Conservation (phyloP, 2,329 filamentous ascomycete genomes). For the Penicillium sp. region DNA sequence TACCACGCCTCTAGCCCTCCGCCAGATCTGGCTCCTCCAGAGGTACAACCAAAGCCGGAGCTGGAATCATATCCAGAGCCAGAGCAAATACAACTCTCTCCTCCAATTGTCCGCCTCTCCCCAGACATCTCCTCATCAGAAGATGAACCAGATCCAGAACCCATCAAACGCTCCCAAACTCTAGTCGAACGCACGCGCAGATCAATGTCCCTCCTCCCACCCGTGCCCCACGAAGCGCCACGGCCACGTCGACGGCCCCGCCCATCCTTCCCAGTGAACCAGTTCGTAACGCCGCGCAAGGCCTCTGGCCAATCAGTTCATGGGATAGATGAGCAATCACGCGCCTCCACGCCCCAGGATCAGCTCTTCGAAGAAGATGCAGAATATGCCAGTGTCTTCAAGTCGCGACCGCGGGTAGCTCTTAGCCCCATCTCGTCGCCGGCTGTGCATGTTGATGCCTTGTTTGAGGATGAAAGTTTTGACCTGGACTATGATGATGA, state of each 20-base stretch:
- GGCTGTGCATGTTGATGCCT: slow-evolving; percentile 36
- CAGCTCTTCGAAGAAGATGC: slow-evolving; percentile 68
- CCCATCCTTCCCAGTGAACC: slow-evolving; percentile 53
- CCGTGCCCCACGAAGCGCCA: slow-evolving; percentile 25
- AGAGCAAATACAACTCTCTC: slow-evolving; percentile 4
- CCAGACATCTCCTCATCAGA: slow-evolving; percentile 8
- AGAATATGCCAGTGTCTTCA: slow-evolving; percentile 81
- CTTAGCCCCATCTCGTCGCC: slow-evolving; percentile 63
- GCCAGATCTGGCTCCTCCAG: neutral
- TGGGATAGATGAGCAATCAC: slow-evolving; percentile 16
- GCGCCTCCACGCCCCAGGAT: slow-evolving; percentile 59
- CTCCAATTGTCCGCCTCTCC: slow-evolving; percentile 16
- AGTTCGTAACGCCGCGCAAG: slow-evolving; percentile 55
- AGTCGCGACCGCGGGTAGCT: slow-evolving; percentile 75
- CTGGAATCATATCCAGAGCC: slow-evolving; percentile 1
- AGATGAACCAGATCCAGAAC: slow-evolving; percentile 15
- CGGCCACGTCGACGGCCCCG: slow-evolving; percentile 29
- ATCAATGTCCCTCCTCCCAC: slow-evolving; percentile 68
- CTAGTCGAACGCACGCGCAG: slow-evolving; percentile 77
- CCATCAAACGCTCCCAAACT: slow-evolving; percentile 38
- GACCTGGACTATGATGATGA: slow-evolving; percentile 21
- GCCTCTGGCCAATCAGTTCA: slow-evolving; percentile 16
- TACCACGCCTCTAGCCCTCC: neutral
- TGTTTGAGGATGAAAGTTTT: slow-evolving; percentile 24
- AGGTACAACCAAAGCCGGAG: neutral